Base-by-base conservation (phyloP, 2,329 filamentous ascomycete genomes). In the Arthroderma sp. region DNA sequence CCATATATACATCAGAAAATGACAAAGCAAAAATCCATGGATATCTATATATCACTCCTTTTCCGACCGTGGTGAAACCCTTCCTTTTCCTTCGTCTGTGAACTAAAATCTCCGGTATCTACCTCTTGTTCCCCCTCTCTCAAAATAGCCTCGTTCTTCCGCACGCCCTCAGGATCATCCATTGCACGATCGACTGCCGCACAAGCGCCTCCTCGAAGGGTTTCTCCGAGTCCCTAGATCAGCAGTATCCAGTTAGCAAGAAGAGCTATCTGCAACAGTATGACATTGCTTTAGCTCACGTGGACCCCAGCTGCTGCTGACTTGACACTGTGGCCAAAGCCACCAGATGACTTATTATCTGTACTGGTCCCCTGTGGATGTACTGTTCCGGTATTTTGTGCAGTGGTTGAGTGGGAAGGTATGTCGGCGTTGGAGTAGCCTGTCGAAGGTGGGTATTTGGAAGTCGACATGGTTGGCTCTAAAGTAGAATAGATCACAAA, bases 141-240 rank as follows among this genome's bases (percentile, higher is more conserved):
- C 1, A 62, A 58, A 51, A 67, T 63, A 6, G 51, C 55, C 10
- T 61, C 54, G 44, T 68, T 66, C 47, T 60, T 59, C 9, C 51
- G 53, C 1, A 56, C 59, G 4, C 61, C 59, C 29, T 66, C 57
- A 2, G 57, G 44, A 15, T 62, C 57, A 29, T 63, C 59, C 50
- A 66, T 65, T 4, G 61, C 53, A 42, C 58, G 54, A 48, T 68
- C 65, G 36, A 66, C 56, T 0, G 61, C 58, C n/a, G 60, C 56
- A 43, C 54, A 62, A 3, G 64, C 40, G 1, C 56, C 57, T 4
- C 65, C 66, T 11, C 65, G 63, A 31, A 68, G 51, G 3, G 59
- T 59, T 48, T 68, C 66, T 4, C 66, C 66, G 11, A 57, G 56
- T 5, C 65, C 65, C 62, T 68, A 50, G 29, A 48, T 43, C 3